Evolutionary conservation across 352 stramenopile genomes (phyloP), one percentile per base, ranked within the genome.

Genomic region (Paralagenidium karlingii): DNA sequence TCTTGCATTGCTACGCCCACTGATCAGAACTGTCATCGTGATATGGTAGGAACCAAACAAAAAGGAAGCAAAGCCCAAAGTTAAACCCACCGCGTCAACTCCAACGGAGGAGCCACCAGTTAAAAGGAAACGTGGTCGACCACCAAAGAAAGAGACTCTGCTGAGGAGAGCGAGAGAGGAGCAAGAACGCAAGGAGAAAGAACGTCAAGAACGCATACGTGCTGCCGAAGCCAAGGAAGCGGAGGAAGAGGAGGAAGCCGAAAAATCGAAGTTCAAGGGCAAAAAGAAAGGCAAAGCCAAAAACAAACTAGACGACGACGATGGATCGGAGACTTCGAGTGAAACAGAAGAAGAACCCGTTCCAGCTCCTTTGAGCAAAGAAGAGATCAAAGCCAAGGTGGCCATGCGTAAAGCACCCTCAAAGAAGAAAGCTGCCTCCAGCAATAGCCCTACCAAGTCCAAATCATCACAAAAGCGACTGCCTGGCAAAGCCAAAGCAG

Each of bases 321-420:
- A 38, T 45, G 5, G 42, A 19, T 13, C 19, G 5, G 6, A 40
- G 25, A 11, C 27, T 41, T 43, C 45, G 36, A 50, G 68, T 13
- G 62, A 73, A 40, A 63, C 80, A 3, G 12, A 15, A 5, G 63
- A 79, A 8, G 54, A 63, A 3, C 45, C 55, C 8, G 24, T 20
- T 5, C 40, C 40, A 2, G 43, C 40, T 7, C 48, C 64, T 1
- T 33, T 82, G 24, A 83, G 63, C 32, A 86, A 84, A 28, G 75
- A 85, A 19, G 65, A 85, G 24, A 86, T 83, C 43, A 83, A 83
- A 42, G 69, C 67, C 7, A 82, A 84, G 47, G 61, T 82, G 6
- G 67, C 70, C 6, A 84, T 58, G 29, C 59, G 63, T 19, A 86
- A 86, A 44, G 63, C 63, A 13, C 71, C 68, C 6, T 73, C 59